Evolutionary conservation across 2,329 filamentous ascomycete species (phyloP).

Genomic region (Verticillium alfalfae): DNA sequence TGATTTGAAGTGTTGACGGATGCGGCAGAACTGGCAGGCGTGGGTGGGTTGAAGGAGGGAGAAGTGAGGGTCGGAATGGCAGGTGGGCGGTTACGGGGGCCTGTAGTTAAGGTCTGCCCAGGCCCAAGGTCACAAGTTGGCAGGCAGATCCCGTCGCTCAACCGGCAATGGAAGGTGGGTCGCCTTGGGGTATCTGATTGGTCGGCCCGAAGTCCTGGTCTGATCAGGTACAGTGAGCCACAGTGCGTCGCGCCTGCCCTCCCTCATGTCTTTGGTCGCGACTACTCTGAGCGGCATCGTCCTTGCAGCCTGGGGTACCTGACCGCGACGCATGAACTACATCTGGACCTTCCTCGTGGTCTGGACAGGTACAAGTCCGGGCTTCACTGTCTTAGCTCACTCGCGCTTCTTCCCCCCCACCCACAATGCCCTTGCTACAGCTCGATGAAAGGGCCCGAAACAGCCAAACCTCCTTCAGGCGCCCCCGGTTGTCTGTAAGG

Average conservation of each 20-base stretch:
- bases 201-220: neutral
- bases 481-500: neutral
- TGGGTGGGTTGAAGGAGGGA: neutral
- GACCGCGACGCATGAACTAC: neutral
- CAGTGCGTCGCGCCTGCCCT: neutral
- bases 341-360: neutral
- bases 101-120: neutral
- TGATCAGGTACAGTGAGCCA: neutral
- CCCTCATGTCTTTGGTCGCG: neutral
- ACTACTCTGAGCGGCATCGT: neutral
- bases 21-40: neutral
- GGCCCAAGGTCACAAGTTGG: neutral
- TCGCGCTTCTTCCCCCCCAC: neutral
- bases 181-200: neutral
- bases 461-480: neutral
- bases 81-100: neutral
- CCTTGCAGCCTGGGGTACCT: neutral
- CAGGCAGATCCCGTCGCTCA: neutral
- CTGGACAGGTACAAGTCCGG: neutral
- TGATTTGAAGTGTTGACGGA: neutral
- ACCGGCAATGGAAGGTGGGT: neutral
- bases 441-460: neutral
- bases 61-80: neutral
- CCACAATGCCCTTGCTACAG: neutral
- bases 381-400: neutral